A percentile compares a stretch with the other conserved stretches of the same genome.
phyloP scores from a whole-genome alignment of 306 rosid species.

The Styphnolobium japonicum region DNA sequence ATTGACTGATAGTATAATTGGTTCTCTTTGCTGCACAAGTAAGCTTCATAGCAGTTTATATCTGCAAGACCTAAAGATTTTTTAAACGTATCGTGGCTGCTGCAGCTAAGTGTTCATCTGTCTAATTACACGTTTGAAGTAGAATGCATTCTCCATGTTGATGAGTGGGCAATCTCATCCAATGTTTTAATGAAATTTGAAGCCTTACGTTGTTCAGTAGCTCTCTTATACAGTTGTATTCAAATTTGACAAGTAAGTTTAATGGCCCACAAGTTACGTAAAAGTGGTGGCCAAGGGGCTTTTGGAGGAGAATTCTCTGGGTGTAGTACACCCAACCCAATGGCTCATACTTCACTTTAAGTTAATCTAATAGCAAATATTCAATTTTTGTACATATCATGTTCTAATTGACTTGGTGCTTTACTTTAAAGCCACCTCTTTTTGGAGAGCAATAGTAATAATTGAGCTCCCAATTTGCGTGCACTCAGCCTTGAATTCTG shows the following conservation, averaged over 20 bases:
- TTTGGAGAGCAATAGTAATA: no score
- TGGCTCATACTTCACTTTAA: background rate
- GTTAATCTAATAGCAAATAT: background rate
- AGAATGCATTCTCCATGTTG: background rate
- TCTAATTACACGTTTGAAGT: background rate
- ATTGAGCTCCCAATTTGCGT: no score
- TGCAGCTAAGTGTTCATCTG: background rate
- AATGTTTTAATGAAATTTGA: background rate
- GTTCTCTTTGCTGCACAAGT: constrained; percentile 19
- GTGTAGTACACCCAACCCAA: background rate
- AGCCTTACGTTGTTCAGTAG: background rate
- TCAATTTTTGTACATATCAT: background rate
- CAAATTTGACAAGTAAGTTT: background rate
- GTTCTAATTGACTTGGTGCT: background rate
- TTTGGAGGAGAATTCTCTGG: background rate
- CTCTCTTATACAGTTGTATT: background rate
- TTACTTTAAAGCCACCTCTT: no score
- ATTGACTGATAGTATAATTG: constrained; percentile 21
- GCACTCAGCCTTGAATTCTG: no score
- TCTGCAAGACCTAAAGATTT: constrained; percentile 12
- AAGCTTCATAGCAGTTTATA: constrained; percentile 13
- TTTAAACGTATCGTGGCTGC: background rate
- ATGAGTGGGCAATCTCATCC: constrained; percentile 1
- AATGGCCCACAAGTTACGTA: background rate
- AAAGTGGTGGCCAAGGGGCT: background rate